phyloP scores from a whole-genome alignment of 2,329 filamentous ascomycete species.

The Pezicula neosporulosa region DNA sequence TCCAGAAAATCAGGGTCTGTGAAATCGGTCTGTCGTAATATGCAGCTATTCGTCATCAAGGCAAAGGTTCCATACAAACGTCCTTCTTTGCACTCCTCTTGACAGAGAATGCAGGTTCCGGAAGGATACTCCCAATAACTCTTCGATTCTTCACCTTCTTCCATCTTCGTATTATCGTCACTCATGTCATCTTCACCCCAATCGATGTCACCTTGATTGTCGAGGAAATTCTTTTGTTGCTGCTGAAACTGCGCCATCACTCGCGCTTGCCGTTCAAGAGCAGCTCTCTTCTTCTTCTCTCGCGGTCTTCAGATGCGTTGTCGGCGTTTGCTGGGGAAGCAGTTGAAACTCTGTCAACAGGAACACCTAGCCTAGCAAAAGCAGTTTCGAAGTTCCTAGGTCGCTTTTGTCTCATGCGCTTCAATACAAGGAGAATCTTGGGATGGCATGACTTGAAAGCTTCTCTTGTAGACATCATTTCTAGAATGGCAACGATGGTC shows the following conservation, averaged over 20 bases:
- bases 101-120: constrained; percentile 92
- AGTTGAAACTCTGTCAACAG: constrained; percentile 76
- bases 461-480: constrained; percentile 61
- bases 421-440: constrained; percentile 80
- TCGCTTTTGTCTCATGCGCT: constrained; percentile 79
- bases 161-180: constrained; percentile 58
- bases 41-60: constrained; percentile 78
- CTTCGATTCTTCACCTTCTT: constrained; percentile 56
- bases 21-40: constrained; percentile 83
- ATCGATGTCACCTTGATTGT: constrained; percentile 81
- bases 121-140: constrained; percentile 87
- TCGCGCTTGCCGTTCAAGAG: constrained; percentile 81
- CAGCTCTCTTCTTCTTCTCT: constrained; percentile 84
- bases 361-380: constrained; percentile 59
- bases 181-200: constrained; percentile 83
- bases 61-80: constrained; percentile 92
- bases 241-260: constrained; percentile 99
- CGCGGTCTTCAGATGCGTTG: constrained; percentile 58
- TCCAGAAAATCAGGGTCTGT: constrained; percentile 78
- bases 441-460: constrained; percentile 80
- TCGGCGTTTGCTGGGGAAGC: constrained; percentile 71
- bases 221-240: constrained; percentile 92
- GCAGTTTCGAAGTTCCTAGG: constrained; percentile 69
- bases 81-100: constrained; percentile 90
- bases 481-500: constrained; percentile 62